Evolutionary conservation across 139 green algal species (phyloP), one percentile per base, ranked within the genome.

Genomic region (Chlamydomonas sp.): DNA sequence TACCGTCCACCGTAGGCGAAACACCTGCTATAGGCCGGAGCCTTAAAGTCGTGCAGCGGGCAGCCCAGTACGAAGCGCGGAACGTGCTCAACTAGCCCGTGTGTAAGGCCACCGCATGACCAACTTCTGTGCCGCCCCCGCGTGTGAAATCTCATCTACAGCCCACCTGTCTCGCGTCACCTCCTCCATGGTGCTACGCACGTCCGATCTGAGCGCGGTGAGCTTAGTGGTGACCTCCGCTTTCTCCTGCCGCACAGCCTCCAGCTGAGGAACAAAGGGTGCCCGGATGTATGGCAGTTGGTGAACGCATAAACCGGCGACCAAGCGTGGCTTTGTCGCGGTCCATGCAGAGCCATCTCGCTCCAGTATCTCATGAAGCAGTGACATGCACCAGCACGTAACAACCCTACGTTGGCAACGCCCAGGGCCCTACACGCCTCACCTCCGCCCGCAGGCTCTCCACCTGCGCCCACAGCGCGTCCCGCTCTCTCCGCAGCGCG

Each of bases 401-500:
- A 69, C 8, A 16, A 9, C 10, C 64, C 10, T 12, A 16, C 64
- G 8, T 12, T 12, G 10, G 9, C 64, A 12, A 12, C 64, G 9
- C 64, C 64, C 9, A 16, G 9, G 64, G 9, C 8, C 10, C 64
- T 4, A 71, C 15, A 78, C 62, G 20, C 20, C 20, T 4, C 20
- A 88, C 72, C 73, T 91, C 82, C 0, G 74, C 76, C 57, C 64
- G 66, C 7, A 91, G 64, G 67, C 75, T 68, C 71, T 93, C 82
- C 31, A 71, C 9, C 74, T 93, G 83, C 0, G 74, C 74, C 83
- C 78, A 89, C 83, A 93, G 86, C 73, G 80, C 79, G 58, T 93
- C 90, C 1, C 90, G 83, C 83, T 93, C 90, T 17, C 87, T 85
- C 60, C 90, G 90, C 86, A 93, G 73, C 20, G 69, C 60, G 8